These are phyloP conservation scores for Amylocystis lapponica DNA, from an alignment of 768 basidiomycete genomes.

Conservation along the genomic window DNA sequence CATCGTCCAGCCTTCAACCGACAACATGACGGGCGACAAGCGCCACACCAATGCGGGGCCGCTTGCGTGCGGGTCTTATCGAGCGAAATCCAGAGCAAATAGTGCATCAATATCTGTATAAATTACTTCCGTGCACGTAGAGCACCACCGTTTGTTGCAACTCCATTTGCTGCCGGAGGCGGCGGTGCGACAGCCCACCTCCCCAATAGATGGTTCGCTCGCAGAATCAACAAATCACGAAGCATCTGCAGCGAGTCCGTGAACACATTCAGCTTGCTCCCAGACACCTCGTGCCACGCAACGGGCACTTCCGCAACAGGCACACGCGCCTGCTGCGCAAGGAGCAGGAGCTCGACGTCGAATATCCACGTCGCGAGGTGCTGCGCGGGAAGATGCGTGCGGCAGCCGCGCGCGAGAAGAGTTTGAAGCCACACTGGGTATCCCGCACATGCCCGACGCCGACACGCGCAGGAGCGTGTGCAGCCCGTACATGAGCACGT, in stretches of 20 bases:
- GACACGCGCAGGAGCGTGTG: slow-evolving; percentile 86
- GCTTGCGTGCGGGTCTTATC: too few relatives aligned
- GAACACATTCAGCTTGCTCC: slow-evolving; percentile 86
- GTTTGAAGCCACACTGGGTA: slow-evolving; percentile 97
- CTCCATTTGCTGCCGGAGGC: too few relatives aligned
- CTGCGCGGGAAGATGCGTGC: slow-evolving; percentile 80
- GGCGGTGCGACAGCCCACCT: slow-evolving; percentile 46
- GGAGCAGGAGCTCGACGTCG: slow-evolving; percentile 87
- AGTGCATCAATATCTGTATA: too few relatives aligned
- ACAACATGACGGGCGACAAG: too few relatives aligned
- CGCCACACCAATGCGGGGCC: too few relatives aligned
- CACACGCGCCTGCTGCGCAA: slow-evolving; percentile 73
- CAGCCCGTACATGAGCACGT: slow-evolving; percentile 90
- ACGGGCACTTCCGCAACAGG: slow-evolving; percentile 85
- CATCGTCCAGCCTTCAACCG: too few relatives aligned
- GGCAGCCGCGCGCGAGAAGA: slow-evolving; percentile 82
- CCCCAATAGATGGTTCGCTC: slow-evolving; percentile 76
- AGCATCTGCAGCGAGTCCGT: slow-evolving; percentile 88
- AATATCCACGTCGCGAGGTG: slow-evolving; percentile 94
- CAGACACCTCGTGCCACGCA: slow-evolving; percentile 89
- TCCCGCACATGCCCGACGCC: slow-evolving; percentile 89
- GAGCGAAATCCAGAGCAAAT: too few relatives aligned
- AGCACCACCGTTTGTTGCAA: too few relatives aligned
- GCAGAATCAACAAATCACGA: slow-evolving; percentile 74
- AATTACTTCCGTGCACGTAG: too few relatives aligned